Base-by-base conservation (phyloP, 2,329 filamentous ascomycete species). In the Aspergillus caelatus region DNA sequence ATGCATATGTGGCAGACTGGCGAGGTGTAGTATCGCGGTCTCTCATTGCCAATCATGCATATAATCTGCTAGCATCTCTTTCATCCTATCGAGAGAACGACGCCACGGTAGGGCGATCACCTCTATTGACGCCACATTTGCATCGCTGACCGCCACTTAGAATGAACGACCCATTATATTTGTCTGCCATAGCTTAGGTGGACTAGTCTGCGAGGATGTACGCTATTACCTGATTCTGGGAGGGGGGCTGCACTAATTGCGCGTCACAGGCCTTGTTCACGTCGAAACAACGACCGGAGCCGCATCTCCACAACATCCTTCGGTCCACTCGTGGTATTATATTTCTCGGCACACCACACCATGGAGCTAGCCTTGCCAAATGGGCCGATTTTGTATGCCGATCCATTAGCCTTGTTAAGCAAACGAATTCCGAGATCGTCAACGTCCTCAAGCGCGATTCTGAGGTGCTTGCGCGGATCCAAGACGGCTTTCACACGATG, bases 271-370 rank as follows among this genome's bases (percentile, higher is more conserved):
- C 39, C 39, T 41, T 41, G 39, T 41, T 41, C 16, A 41, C 39
- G 2, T 41, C 39, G 39, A 9, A 41, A 41, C 7, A 62, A 60
- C 78, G 52, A 76, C 78, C 5, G 65, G 75, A 78, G 36, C 2
- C 16, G 1, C 72, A 78, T 53, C 70, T 79, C 6, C 67, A 53
- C 0, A 61, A 46, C 16, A 68, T 82, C 0, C 74, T 77, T 45
- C 39, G 72, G 0, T 70, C 62, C 39, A 77, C 72, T 1, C 65
- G 65, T 16, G 77, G 72, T 14, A 73, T 80, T 50, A 61, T 71
- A 4, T 79, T 80, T 64, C 68, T 80, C 26, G 77, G 78, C 10
- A 79, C 78, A 41, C 77, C 76, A 1, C 77, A 80, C 61, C 66
- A 70, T 11, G 77, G 77, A 0, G 62, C 74, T 3, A 7, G 65